Base-by-base conservation (phyloP, 345 rosid genomes). In the Pugionium cornutum region DNA sequence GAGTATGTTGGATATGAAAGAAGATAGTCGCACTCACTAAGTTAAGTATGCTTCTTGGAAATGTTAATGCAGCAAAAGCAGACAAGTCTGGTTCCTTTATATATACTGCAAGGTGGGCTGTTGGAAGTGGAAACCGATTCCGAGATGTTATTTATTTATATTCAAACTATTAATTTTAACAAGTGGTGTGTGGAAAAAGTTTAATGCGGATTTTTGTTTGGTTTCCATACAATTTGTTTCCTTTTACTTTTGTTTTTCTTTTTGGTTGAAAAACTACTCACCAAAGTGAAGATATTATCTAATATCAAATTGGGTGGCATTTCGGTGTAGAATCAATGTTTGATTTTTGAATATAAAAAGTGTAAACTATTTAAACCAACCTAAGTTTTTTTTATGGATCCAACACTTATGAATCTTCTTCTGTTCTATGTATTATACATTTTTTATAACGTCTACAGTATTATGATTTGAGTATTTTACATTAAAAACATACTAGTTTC, bases 11-110 rank as follows among this genome's bases (percentile, higher is more conserved):
- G 64, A 33, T 63, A 44, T 55, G 69, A 47, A 70, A 62, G 75
- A 48, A 62, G 40, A 54, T 51, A 62, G 64, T 70, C 33, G 75
- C 69, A 64, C 60, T 72, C 76, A 64, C 70, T 49, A 49, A 72
- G 65, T 71, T 56, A 33, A 63, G 53, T 55, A 64, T 8, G 66
- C 28, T 72, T 72, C 70, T 72, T 64, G 70, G 66, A 50, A 72
- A 64, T 72, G 76, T 58, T 64, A 72, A 72, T 72, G 76, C 70
- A 57, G 65, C 70, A 72, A 66, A 72, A 65, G 76, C 55, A 73
- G 76, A 73, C 72, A 58, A 66, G 62, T 45, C 31, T 66, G 43
- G 67, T 66, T 65, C 67, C 76, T 73, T 64, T 72, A 58, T 73
- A 65, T 65, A 73, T 52, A 73, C 76, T 66, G 36, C 55, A 58